phyloP scores from a whole-genome alignment of 306 rosid species.

The cucumber (Cucumis sativus) region Cucumber_9930_V3 NC_026657.2:26108501-26109000 shows the following conservation, averaged over 20 bases:
- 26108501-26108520: not conserved
- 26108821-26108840: not conserved
- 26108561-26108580: not conserved
- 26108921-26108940: not conserved
- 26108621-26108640: not conserved
- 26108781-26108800: not conserved
- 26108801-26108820: not conserved
- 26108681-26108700: not conserved
- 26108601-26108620: not conserved
- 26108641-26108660: not conserved
- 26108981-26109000: not conserved
- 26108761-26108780: not conserved
- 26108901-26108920: not conserved
- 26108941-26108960: not conserved
- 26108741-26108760: not conserved
- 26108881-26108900: not conserved
- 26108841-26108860: not conserved
- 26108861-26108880: not conserved
- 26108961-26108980: not conserved
- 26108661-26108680: not conserved
- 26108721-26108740: not conserved
- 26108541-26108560: not conserved
- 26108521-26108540: not conserved
- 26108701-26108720: not conserved
- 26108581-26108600: not conserved